Evolutionary conservation across 371 early-diverging fungal genomes (phyloP).

Genomic region (Fennellomyces sp.): DNA sequence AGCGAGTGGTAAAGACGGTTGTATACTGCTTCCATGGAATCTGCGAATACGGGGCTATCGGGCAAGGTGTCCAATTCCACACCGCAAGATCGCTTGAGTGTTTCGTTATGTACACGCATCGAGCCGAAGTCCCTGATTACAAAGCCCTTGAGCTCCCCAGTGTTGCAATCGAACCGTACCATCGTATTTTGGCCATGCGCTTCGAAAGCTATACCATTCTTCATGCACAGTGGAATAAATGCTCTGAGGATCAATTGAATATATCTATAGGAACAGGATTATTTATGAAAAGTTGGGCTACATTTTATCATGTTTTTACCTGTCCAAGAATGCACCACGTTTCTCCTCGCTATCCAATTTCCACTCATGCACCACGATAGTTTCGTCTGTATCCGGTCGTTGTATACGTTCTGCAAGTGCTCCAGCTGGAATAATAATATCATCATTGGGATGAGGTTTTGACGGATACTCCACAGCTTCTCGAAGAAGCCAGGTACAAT

Average conservation of each 20-base stretch:
- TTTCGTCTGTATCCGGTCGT: slow-evolving; percentile 48
- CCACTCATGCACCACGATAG: slow-evolving; percentile 55
- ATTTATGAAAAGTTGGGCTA: background rate
- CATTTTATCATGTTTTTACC: background rate
- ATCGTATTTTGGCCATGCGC: slow-evolving; percentile 75
- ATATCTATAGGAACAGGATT: slow-evolving; percentile 19
- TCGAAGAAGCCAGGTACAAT: slow-evolving; percentile 68
- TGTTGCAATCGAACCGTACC: slow-evolving; percentile 59
- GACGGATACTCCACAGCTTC: slow-evolving; percentile 50
- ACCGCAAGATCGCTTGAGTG: slow-evolving; percentile 48
- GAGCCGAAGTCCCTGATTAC: slow-evolving; percentile 81
- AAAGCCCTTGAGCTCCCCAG: slow-evolving; percentile 65
- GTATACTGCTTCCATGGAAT: slow-evolving; percentile 59
- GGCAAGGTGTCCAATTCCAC: slow-evolving; percentile 58
- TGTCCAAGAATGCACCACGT: slow-evolving; percentile 55
- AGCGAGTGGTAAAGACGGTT: slow-evolving; percentile 71
- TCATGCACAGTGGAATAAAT: slow-evolving; percentile 64
- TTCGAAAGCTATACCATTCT: slow-evolving; percentile 75
- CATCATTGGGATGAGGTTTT: slow-evolving; percentile 38
- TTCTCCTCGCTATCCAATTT: slow-evolving; percentile 54
- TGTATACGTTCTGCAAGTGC: slow-evolving; percentile 64
- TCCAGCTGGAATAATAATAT: slow-evolving; percentile 64
- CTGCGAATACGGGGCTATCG: slow-evolving; percentile 59
- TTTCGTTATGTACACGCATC: slow-evolving; percentile 62
- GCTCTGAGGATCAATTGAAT: slow-evolving; percentile 56